A percentile compares a stretch with the other conserved stretches of the same genome.
Conservation (phyloP, 75 land plant genomes). For the Adiantum capillusveneris region DNA sequence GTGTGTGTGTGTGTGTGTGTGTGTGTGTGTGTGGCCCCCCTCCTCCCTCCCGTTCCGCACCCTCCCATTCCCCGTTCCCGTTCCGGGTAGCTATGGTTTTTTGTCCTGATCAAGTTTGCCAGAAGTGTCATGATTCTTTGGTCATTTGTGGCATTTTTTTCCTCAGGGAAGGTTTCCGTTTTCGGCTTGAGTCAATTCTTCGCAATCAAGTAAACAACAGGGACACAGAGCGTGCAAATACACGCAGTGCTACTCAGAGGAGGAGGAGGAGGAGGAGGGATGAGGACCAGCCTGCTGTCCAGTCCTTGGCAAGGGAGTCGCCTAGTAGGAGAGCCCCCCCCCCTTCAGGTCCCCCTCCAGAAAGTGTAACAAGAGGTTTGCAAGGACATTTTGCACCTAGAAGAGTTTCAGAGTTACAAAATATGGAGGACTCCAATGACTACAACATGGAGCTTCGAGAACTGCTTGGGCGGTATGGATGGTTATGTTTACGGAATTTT, state of each 20-base stretch:
- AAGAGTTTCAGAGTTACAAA: constrained; percentile 49
- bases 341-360: background rate
- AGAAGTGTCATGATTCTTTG: no score
- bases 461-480: constrained; percentile 69
- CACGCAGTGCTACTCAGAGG: constrained; percentile 15
- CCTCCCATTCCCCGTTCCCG: no score
- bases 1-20: no score
- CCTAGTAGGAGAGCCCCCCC: constrained; percentile 3
- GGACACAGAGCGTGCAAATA: constrained; percentile 13
- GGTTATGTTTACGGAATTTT: no score
- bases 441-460: constrained; percentile 95
- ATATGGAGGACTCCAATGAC: constrained; percentile 77
- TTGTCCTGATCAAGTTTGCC: no score
- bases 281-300: constrained; percentile 8
- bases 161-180: constrained; percentile 74
- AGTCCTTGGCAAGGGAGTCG: background rate
- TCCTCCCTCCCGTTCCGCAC: no score
- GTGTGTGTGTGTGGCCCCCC: no score
- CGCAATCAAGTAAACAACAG: constrained; percentile 49
- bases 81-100: no score
- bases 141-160: no score
- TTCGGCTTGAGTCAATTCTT: constrained; percentile 67
- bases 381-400: constrained; percentile 26
- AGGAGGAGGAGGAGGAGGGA: constrained; percentile 11
- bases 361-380: background rate